A percentile compares a stretch with the other conserved stretches of the same genome.
phyloP scores from a whole-genome alignment of 2,329 filamentous ascomycete genomes.

The Plenodomus biglobosus region DNA sequence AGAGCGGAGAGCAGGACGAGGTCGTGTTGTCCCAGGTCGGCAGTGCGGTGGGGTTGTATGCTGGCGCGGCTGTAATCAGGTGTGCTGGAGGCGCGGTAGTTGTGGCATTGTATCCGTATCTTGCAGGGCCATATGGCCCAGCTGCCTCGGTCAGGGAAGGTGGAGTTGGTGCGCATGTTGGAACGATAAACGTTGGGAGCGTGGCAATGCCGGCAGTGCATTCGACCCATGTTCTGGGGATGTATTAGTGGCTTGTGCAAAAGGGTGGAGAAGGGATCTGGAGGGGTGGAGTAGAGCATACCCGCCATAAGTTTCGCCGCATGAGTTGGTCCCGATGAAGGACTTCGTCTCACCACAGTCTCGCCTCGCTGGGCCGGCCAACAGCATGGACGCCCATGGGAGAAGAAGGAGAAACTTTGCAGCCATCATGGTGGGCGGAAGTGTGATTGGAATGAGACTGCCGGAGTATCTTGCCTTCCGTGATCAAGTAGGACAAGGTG shows the following conservation, averaged over 20 bases:
- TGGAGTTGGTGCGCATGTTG: background rate
- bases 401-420: conserved; percentile 3
- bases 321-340: conserved; percentile 23
- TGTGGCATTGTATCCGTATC: background rate
- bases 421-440: conserved; percentile 8
- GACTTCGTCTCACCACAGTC: conserved; percentile 21
- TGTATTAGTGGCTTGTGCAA: background rate
- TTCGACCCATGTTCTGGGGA: background rate
- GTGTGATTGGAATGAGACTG: background rate
- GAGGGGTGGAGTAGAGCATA: conserved; percentile 5
- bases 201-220: conserved; percentile 6
- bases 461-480: background rate
- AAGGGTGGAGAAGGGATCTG: background rate
- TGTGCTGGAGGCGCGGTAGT: background rate
- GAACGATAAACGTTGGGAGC: conserved; percentile 9
- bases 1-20: conserved; percentile 5
- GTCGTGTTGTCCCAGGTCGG: background rate
- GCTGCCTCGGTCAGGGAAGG: background rate
- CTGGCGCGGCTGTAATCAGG: conserved; percentile 1
- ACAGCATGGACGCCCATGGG: conserved; percentile 1
- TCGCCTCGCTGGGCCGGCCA: conserved; percentile 17
- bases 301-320: conserved; percentile 23
- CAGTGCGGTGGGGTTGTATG: background rate
- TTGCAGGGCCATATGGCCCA: background rate
- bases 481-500: background rate